Evolutionary conservation across 768 basidiomycete genomes (phyloP), one percentile per base, ranked within the genome.

Genomic region (Phanerochaete sordida): DNA sequence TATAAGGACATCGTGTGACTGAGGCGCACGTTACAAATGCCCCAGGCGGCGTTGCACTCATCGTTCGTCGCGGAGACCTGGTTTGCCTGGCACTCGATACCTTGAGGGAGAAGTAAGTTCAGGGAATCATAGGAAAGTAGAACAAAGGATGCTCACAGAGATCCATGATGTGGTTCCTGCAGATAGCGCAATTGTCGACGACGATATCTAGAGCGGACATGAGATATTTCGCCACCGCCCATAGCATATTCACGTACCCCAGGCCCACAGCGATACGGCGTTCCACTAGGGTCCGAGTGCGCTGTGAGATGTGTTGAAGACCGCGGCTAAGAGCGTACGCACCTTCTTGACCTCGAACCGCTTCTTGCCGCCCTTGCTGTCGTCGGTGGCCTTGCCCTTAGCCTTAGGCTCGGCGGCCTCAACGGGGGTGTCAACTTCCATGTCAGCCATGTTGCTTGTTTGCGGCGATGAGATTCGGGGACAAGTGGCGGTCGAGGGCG

Each of bases 121-220:
- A 19, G 19, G 6, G 27, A 57, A 44, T 24, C 50, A 28, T 24
- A 50, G n/a, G n/a, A 28, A 77, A 91, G 68, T 11, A 19, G 15
- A 35, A 30, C n/a, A n/a, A n/a, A n/a, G n/a, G 24, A 5, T 19
- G 30, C 61, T 52, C 68, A 98, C 97, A 99, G 47, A 98, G 88
- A 75, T 99, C 97, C 97, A 99, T 99, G 78, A 99, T 98, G 72
- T 99, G 96, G 73, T 98, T 98, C 74, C 95, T 87, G 82, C 97
- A 99, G 78, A 99, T 99, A 53, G 97, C 97, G 69, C 97, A 98
- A 77, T 98, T 99, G 76, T 98, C 96, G 59, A 98, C 96, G 61
- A 97, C 95, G 70, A 98, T 98, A 73, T 98, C 95, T 96, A 61
- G 21, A 53, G 9, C 0, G 70, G 1, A 16, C 3, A 35, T 57